A percentile compares a stretch with the other conserved stretches of the same genome.
Evolutionary conservation across 768 basidiomycete genomes (phyloP).

Genomic region (Amanita subjunquillea): DNA sequence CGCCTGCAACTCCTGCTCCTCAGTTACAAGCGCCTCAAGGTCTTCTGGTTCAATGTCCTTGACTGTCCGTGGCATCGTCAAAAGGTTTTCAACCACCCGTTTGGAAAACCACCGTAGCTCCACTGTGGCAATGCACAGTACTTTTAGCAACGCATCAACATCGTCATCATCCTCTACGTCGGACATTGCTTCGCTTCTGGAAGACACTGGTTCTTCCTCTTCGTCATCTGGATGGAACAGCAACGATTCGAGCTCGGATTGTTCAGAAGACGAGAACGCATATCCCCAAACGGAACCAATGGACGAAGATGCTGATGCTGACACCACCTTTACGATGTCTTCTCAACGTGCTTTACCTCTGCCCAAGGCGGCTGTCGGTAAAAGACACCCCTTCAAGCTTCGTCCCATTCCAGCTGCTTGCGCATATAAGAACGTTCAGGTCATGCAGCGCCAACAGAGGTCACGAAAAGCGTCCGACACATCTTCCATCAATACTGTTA

Average conservation of each 20-base stretch:
- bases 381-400: conserved; percentile 35
- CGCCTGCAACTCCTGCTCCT: conserved; percentile 15
- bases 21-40: conserved; percentile 26
- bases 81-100: conserved; percentile 40
- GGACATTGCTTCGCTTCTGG: conserved; percentile 53
- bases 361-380: conserved; percentile 9
- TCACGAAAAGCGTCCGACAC: conserved; percentile 39
- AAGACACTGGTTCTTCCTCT: conserved; percentile 51
- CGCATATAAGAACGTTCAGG: conserved; percentile 10
- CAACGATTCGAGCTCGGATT: conserved; percentile 16
- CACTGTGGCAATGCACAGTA: conserved; percentile 31
- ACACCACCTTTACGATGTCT: conserved; percentile 11
- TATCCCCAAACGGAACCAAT: conserved; percentile 20
- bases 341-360: conserved; percentile 12
- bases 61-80: conserved; percentile 49
- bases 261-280: conserved; percentile 40
- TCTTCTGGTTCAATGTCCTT: conserved; percentile 30
- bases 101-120: conserved; percentile 18
- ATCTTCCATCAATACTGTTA: conserved; percentile 39
- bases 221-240: conserved; percentile 44
- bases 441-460: conserved; percentile 16
- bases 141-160: conserved; percentile 28
- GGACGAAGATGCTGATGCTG: conserved; percentile 13
- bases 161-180: conserved; percentile 34
- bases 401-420: conserved; percentile 29